Evolutionary conservation across 2,329 filamentous ascomycete species (phyloP).

Genomic region (Botryosphaeria dothidea): DNA sequence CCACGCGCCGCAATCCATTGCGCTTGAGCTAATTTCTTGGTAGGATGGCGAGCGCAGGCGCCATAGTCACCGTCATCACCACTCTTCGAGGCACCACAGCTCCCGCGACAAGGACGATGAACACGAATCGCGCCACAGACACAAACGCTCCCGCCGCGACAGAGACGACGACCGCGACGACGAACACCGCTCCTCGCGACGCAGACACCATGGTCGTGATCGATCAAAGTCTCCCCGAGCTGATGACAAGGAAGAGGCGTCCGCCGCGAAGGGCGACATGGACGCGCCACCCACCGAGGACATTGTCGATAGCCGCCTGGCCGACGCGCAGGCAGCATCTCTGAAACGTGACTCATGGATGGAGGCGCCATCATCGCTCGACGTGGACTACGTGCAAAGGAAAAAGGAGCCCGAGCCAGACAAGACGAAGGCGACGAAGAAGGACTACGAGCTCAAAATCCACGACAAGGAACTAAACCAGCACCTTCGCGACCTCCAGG

Average conservation of each 20-base stretch:
- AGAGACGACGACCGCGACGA: slow-evolving; percentile 44
- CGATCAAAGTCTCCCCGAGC: slow-evolving; percentile 1
- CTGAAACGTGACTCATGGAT: slow-evolving; percentile 88
- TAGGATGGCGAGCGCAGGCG: slow-evolving; percentile 41
- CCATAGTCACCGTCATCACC: slow-evolving; percentile 48
- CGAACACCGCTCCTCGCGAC: slow-evolving; percentile 28
- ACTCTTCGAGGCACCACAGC: slow-evolving; percentile 45
- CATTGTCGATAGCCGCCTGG: slow-evolving; percentile 44
- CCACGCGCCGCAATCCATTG: background rate
- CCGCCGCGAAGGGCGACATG: slow-evolving; percentile 46
- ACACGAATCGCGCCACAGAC: slow-evolving; percentile 50
- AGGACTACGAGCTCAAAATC: slow-evolving; percentile 67
- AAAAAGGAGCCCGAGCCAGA: slow-evolving; percentile 49
- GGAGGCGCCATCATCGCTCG: slow-evolving; percentile 78
- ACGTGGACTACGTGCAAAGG: slow-evolving; percentile 79
- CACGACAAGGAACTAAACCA: slow-evolving; percentile 81
- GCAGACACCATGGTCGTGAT: slow-evolving; percentile 24
- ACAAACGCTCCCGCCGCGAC: slow-evolving; percentile 65
- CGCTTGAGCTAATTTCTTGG: background rate
- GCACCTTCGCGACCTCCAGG: slow-evolving; percentile 62
- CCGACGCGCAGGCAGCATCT: slow-evolving; percentile 37
- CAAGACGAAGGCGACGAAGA: slow-evolving; percentile 49
- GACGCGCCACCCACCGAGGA: slow-evolving; percentile 44
- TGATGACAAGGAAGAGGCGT: slow-evolving; percentile 37
- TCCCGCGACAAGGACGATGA: slow-evolving; percentile 52